Conservation (phyloP, 768 basidiomycete genomes). For the Russula griseocarnosa region DNA sequence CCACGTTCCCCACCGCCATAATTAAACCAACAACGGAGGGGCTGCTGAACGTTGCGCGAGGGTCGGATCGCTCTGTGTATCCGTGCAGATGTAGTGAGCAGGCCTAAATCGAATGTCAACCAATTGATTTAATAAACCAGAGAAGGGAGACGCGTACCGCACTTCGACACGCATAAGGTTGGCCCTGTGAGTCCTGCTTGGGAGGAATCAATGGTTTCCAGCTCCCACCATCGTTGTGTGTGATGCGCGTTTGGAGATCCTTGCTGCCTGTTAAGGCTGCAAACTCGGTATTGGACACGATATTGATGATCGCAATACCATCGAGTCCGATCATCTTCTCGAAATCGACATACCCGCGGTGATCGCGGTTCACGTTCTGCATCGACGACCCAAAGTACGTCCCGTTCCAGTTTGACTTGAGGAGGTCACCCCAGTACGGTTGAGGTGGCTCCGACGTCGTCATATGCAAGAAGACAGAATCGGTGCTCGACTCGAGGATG, state of each 20-base stretch:
- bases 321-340: conserved; percentile 97
- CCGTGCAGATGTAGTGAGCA: conserved; percentile 92
- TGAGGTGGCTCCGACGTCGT: conserved; percentile 76
- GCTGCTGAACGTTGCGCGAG: conserved; percentile 89
- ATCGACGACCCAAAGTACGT: conserved; percentile 90
- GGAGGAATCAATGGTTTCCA: conserved; percentile 87
- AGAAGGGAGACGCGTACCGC: conserved; percentile 45
- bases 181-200: conserved; percentile 65
- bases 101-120: conserved; percentile 42
- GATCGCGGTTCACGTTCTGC: conserved; percentile 88
- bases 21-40: conserved; percentile 89
- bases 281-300: conserved; percentile 78
- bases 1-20: conserved; percentile 96
- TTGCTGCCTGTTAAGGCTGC: conserved; percentile 70
- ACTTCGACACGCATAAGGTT: conserved; percentile 61
- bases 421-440: conserved; percentile 84
- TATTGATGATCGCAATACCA: conserved; percentile 90
- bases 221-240: conserved; percentile 94
- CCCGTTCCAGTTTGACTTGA: conserved; percentile 97
- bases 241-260: conserved; percentile 79
- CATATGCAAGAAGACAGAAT: conserved; percentile 91
- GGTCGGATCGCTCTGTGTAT: conserved; percentile 88
- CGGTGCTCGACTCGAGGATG: conserved; percentile 89
- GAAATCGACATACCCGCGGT: conserved; percentile 87
- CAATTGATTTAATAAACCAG: background rate